These are phyloP conservation scores for Penicillium hesseltinei DNA, from an alignment of 2,329 filamentous ascomycete species.

Conservation along the genomic window DNA sequence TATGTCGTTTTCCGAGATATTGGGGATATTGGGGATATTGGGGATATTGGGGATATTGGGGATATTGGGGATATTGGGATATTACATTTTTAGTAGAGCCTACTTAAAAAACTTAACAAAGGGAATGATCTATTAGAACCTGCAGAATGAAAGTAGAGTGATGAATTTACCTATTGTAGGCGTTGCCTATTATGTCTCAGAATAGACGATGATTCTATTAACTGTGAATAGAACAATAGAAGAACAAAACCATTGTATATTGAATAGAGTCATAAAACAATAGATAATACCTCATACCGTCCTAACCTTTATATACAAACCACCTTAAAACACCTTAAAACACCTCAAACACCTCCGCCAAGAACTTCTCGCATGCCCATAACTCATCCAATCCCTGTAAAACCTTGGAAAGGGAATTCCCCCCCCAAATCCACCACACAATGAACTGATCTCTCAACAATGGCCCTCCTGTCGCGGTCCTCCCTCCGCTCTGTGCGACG, in stretches of 20 bases:
- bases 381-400: constrained; percentile 1
- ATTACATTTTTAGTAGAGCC: background rate
- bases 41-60: background rate
- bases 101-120: background rate
- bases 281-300: background rate
- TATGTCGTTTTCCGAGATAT: background rate
- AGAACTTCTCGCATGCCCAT: constrained; percentile 13
- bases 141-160: background rate
- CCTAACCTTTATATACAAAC: background rate
- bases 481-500: constrained; percentile 37
- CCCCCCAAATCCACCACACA: constrained; percentile 15
- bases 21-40: background rate
- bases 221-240: background rate
- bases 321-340: background rate
- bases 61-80: too few species aligned
- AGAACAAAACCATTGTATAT: background rate
- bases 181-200: background rate
- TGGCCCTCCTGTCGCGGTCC: constrained; percentile 36
- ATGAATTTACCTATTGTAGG: background rate
- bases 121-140: too few species aligned
- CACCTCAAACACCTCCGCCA: constrained; percentile 1
- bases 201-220: background rate
- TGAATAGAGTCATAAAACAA: background rate
- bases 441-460: constrained; percentile 24
- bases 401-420: background rate